Evolutionary conservation across 23 red algal species (phyloP).

Genomic region (Gracilariopsis chorda): DNA sequence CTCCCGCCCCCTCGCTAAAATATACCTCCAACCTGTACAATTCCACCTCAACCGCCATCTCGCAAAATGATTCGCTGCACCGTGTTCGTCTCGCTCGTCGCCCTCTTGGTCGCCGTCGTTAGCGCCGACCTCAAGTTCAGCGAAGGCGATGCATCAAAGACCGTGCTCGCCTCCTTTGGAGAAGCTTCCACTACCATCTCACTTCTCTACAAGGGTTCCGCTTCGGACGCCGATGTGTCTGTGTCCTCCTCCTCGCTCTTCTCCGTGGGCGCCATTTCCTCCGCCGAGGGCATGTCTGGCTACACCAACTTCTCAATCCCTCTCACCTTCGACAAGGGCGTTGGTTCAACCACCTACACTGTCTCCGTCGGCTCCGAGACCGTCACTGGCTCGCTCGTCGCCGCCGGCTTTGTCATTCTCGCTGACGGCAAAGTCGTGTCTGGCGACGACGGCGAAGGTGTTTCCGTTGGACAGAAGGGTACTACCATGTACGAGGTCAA

Average conservation of each 20-base stretch:
- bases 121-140: slow-evolving; percentile 26
- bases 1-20: neutral
- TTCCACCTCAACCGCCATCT: neutral
- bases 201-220: neutral
- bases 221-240: neutral
- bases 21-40: neutral
- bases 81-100: neutral
- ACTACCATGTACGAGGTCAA: slow-evolving; percentile 6
- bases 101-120: neutral
- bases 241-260: neutral
- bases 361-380: slow-evolving; percentile 19
- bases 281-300: neutral
- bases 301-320: slow-evolving; percentile 46
- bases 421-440: slow-evolving; percentile 10
- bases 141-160: neutral
- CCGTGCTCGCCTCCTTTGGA: slow-evolving; percentile 15
- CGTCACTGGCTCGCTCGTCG: neutral
- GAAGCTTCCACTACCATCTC: neutral
- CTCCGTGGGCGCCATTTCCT: neutral
- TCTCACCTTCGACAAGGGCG: slow-evolving; percentile 9
- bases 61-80: neutral
- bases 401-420: slow-evolving; percentile 37
- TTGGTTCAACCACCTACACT: slow-evolving; percentile 5
- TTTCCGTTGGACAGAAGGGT: neutral
- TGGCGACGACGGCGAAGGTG: slow-evolving; percentile 2